phyloP scores from a whole-genome alignment of 306 rosid species.

The Vigna angularis region DNA sequence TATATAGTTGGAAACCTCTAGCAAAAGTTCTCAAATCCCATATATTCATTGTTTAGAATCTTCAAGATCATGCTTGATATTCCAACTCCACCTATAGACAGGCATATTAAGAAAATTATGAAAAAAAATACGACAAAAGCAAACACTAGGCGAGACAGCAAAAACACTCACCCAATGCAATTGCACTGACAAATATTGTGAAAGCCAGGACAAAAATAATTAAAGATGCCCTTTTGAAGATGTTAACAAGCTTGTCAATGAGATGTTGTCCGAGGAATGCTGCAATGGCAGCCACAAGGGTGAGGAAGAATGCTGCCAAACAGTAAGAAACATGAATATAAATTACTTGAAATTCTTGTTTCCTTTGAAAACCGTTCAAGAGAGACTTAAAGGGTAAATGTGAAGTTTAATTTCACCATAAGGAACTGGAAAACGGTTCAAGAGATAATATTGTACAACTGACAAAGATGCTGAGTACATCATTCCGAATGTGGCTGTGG shows the following conservation, averaged over 20 bases:
- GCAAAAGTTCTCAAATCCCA: constrained; percentile 81
- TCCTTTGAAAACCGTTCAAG: background rate
- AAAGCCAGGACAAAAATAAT: constrained; percentile 73
- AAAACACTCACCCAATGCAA: constrained; percentile 64
- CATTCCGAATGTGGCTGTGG: constrained; percentile 90
- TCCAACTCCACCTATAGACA: constrained; percentile 75
- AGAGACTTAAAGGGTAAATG: background rate
- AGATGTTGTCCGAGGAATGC: constrained; percentile 72
- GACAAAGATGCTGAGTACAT: constrained; percentile 82
- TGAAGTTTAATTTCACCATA: constrained; percentile 58
- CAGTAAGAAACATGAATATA: constrained; percentile 4
- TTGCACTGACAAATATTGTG: constrained; percentile 65
- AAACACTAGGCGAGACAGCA: background rate
- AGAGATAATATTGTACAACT: constrained; percentile 80
- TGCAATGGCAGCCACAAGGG: constrained; percentile 62
- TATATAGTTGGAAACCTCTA: constrained; percentile 12
- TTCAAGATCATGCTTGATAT: constrained; percentile 56
- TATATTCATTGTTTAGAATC: constrained; percentile 60
- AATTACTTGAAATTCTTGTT: background rate
- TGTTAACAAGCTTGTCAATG: constrained; percentile 61
- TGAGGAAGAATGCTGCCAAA: constrained; percentile 68
- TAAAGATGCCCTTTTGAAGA: constrained; percentile 73
- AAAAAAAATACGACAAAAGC: background rate
- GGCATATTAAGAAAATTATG: background rate
- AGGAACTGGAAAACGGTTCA: constrained; percentile 83